Conservation (phyloP, 352 stramenopile genomes). For the Pythium oligandrum region DNA sequence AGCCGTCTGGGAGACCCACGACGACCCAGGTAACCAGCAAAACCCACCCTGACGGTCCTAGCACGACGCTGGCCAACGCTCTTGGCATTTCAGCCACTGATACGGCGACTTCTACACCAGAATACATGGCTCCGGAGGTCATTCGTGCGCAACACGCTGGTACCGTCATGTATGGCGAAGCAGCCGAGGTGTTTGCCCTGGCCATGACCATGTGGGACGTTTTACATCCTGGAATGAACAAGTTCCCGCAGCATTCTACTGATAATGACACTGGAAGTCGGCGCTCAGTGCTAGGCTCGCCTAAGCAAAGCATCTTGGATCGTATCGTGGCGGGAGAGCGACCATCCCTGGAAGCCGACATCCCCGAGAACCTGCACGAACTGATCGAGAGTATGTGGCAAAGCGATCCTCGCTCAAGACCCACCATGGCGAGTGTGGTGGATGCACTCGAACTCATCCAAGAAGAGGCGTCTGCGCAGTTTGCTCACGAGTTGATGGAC, state of each 20-base stretch:
- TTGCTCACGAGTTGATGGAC: slow-evolving; percentile 44
- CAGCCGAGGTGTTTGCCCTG: slow-evolving; percentile 42
- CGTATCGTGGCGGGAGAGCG: slow-evolving; percentile 10
- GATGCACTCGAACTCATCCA: slow-evolving; percentile 45
- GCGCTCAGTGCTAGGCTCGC: no score
- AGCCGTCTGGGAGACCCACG: background rate
- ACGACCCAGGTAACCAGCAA: no score
- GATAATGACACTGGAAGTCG: no score
- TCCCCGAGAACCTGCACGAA: slow-evolving; percentile 45
- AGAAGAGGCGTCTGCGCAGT: slow-evolving; percentile 43
- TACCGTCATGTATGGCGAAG: slow-evolving; percentile 26
- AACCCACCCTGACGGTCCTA: no score
- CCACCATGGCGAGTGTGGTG: slow-evolving; percentile 44
- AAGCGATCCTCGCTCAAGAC: slow-evolving; percentile 36
- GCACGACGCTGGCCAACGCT: slow-evolving; percentile 7
- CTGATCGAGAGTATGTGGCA: slow-evolving; percentile 60
- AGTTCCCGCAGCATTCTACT: slow-evolving; percentile 31
- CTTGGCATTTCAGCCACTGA: slow-evolving; percentile 40
- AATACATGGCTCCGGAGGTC: slow-evolving; percentile 55
- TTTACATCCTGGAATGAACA: slow-evolving; percentile 29
- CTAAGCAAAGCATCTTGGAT: background rate
- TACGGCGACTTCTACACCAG: slow-evolving; percentile 4
- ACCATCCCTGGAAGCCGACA: slow-evolving; percentile 25
- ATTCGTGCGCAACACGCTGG: slow-evolving; percentile 26
- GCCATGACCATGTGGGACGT: slow-evolving; percentile 54